A percentile compares a stretch with the other conserved stretches of the same genome.
phyloP scores from a whole-genome alignment of 176 grass and related monocot species.

The Typha latifolia region DNA sequence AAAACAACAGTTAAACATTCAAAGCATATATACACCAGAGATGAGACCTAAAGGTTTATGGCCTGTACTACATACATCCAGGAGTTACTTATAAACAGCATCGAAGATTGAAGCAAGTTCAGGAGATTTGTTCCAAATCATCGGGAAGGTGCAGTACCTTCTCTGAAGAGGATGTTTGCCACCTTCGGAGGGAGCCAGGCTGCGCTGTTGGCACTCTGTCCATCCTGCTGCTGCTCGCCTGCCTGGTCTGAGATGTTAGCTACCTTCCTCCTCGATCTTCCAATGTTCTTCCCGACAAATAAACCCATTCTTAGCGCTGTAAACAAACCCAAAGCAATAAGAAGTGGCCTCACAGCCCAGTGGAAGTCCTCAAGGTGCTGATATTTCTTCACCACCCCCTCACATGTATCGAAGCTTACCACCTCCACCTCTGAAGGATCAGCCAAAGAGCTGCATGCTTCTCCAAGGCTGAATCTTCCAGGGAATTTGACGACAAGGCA shows the following conservation, averaged over 20 bases:
- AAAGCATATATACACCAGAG: no score
- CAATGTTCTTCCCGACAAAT: slow-evolving; percentile 42
- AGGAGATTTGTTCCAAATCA: slow-evolving; percentile 12
- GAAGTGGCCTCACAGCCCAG: slow-evolving; percentile 77
- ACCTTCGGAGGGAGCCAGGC: slow-evolving; percentile 55
- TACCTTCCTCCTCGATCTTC: slow-evolving; percentile 42
- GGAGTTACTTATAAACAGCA: no score
- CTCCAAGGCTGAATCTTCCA: slow-evolving; percentile 61
- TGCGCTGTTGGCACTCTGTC: slow-evolving; percentile 14
- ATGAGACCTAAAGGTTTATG: no score
- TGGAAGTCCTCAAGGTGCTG: slow-evolving; percentile 91
- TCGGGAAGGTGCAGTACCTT: slow-evolving; percentile 27
- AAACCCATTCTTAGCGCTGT: slow-evolving; percentile 58
- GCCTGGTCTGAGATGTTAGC: slow-evolving; percentile 24
- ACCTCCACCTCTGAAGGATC: slow-evolving; percentile 80
- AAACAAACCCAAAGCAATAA: slow-evolving; percentile 66
- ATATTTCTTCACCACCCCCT: slow-evolving; percentile 86
- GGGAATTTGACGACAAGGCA: slow-evolving; percentile 78
- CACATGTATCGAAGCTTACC: slow-evolving; percentile 70
- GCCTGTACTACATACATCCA: no score
- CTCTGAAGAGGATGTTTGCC: slow-evolving; percentile 65
- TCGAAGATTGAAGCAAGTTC: no score
- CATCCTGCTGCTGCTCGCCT: slow-evolving; percentile 27
- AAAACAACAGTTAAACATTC: no score
- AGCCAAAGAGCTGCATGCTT: slow-evolving; percentile 43